Percentiles rank a stretch among this genome's conserved stretches.
phyloP scores from a whole-genome alignment of 1,139 yeast genomes.

The Entelexis sorbosivorans region DNA sequence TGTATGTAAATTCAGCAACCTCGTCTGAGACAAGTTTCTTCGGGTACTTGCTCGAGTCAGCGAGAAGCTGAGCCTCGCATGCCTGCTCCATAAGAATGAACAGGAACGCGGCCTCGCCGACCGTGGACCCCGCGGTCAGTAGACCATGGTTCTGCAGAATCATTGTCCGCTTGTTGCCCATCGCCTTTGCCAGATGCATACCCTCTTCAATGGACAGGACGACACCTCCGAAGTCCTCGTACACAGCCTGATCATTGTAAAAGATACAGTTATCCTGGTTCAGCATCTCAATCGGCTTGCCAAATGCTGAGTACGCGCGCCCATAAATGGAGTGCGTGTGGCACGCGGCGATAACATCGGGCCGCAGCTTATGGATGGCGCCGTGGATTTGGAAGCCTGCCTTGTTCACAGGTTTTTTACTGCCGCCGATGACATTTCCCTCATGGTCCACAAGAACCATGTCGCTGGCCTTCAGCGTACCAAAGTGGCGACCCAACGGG shows the following conservation, averaged over 20 bases:
- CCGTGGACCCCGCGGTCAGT: constrained; percentile 63
- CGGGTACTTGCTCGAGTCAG: constrained; percentile 38
- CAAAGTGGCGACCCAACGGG: constrained; percentile 64
- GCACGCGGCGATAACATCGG: constrained; percentile 72
- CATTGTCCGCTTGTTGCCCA: constrained; percentile 53
- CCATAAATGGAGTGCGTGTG: constrained; percentile 70
- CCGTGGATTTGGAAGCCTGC: constrained; percentile 78
- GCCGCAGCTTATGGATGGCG: constrained; percentile 64
- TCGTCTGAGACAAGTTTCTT: constrained; percentile 42
- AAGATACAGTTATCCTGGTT: constrained; percentile 68
- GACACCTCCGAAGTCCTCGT: constrained; percentile 64
- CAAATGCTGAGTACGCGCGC: constrained; percentile 64
- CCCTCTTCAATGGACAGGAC: constrained; percentile 72
- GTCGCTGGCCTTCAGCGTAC: constrained; percentile 56
- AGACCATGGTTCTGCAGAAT: constrained; percentile 72
- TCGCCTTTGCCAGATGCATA: constrained; percentile 49
- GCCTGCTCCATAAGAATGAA: constrained; percentile 57
- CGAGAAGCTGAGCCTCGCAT: constrained; percentile 62
- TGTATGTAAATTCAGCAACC: constrained; percentile 59
- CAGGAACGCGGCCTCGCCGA: constrained; percentile 73
- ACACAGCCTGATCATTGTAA: constrained; percentile 56
- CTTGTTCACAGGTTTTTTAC: constrained; percentile 55
- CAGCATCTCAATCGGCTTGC: constrained; percentile 62
- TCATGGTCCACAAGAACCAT: constrained; percentile 66
- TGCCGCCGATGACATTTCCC: constrained; percentile 61